phyloP scores from a whole-genome alignment of 2,329 filamentous ascomycete genomes.

The Xylaria sp. region DNA sequence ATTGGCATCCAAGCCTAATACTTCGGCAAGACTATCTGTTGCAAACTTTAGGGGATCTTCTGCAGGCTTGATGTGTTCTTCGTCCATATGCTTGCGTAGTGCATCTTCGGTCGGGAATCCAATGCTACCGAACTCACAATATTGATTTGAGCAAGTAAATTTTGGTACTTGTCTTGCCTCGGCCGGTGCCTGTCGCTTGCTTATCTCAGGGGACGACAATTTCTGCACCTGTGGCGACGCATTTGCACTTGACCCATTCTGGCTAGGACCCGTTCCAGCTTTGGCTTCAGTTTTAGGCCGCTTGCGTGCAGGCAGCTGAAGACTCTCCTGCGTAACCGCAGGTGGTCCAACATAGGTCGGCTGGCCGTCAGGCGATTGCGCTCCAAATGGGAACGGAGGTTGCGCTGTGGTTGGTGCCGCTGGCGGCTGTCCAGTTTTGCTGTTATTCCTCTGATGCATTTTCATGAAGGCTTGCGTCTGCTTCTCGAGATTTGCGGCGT shows the following conservation, averaged over 20 bases:
- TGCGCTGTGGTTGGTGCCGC: conserved; percentile 67
- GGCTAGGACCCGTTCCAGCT: conserved; percentile 53
- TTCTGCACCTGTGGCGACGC: conserved; percentile 62
- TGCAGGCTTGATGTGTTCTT: conserved; percentile 67
- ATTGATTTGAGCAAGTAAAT: conserved; percentile 62
- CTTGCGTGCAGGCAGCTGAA: conserved; percentile 67
- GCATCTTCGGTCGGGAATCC: conserved; percentile 66
- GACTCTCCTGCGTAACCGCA: conserved; percentile 62
- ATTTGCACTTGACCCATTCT: conserved; percentile 54
- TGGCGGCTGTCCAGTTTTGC: conserved; percentile 61
- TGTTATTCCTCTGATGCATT: conserved; percentile 56
- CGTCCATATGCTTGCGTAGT: conserved; percentile 63
- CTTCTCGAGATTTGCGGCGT: conserved; percentile 62
- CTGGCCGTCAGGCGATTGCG: conserved; percentile 67
- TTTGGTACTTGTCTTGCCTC: conserved; percentile 49
- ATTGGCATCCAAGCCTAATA: conserved; percentile 63
- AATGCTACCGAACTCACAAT: conserved; percentile 62
- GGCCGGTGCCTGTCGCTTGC: conserved; percentile 49
- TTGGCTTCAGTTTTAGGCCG: conserved; percentile 64
- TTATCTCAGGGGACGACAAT: conserved; percentile 58
- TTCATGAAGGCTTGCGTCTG: conserved; percentile 61
- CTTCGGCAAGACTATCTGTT: conserved; percentile 59
- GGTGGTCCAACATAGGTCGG: conserved; percentile 65
- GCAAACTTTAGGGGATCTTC: conserved; percentile 65
- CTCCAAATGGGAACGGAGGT: conserved; percentile 66